A percentile compares a stretch with the other conserved stretches of the same genome.
phyloP scores from a whole-genome alignment of 371 early-diverging fungal genomes.

The Saksenaea oblongispora region DNA sequence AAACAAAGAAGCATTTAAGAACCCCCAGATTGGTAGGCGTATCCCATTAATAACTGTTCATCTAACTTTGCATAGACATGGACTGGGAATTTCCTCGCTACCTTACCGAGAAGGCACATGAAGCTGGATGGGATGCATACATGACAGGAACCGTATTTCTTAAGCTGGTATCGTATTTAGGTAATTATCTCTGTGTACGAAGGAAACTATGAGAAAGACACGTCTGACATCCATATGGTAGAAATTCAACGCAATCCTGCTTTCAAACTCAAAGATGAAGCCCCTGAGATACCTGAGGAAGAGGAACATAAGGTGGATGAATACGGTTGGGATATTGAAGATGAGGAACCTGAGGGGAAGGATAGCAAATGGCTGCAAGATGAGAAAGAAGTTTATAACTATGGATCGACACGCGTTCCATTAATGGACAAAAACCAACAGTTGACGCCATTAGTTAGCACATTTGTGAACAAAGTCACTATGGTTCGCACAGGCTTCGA shows the following conservation, averaged over 20 bases:
- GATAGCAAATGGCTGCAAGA: slow-evolving; percentile 19
- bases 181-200: slow-evolving; percentile 15
- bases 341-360: slow-evolving; percentile 25
- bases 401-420: slow-evolving; percentile 34
- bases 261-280: slow-evolving; percentile 12
- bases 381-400: slow-evolving; percentile 40
- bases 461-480: slow-evolving; percentile 31
- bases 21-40: slow-evolving; percentile 55
- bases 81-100: slow-evolving; percentile 43
- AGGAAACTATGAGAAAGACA: neutral
- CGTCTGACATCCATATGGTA: neutral
- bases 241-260: slow-evolving; percentile 19
- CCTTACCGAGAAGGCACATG: slow-evolving; percentile 64
- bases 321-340: slow-evolving; percentile 40
- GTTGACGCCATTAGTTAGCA: slow-evolving; percentile 16
- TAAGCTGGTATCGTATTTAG: slow-evolving; percentile 31
- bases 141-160: slow-evolving; percentile 69
- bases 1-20: slow-evolving; percentile 36
- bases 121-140: slow-evolving; percentile 92
- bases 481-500: slow-evolving; percentile 38
- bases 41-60: neutral
- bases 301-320: slow-evolving; percentile 22
- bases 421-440: slow-evolving; percentile 14
- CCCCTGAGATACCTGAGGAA: slow-evolving; percentile 1
- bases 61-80: slow-evolving; percentile 25